Conservation (phyloP, 257 asterid genomes). For the Nyctanthes arbortristis region DNA sequence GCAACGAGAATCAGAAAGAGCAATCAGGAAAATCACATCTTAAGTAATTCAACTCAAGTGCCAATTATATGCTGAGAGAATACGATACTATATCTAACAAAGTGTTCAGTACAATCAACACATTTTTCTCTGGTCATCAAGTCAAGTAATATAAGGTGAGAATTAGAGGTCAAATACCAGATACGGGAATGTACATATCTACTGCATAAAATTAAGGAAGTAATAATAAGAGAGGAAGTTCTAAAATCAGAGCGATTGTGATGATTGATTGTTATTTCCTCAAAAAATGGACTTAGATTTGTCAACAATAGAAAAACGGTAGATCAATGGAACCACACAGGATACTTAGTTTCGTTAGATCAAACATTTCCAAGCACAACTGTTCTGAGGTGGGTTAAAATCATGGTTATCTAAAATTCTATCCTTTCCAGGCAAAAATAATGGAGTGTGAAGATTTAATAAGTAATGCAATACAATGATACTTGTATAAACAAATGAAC, state of each 20-base stretch:
- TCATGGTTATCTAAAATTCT: slow-evolving; percentile 17
- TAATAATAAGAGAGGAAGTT: too few species aligned
- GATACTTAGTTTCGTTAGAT: slow-evolving; percentile 10
- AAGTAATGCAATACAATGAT: slow-evolving; percentile 46
- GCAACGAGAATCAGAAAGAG: background rate
- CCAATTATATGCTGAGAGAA: background rate
- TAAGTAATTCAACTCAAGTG: too few species aligned
- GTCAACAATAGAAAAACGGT: background rate
- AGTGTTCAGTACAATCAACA: background rate
- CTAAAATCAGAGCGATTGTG: background rate
- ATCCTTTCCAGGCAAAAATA: slow-evolving; percentile 30
- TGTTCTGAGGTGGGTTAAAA: slow-evolving; percentile 8
- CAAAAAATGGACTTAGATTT: too few species aligned
- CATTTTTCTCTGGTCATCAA: background rate
- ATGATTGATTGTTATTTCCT: background rate
- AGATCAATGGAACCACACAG: background rate
- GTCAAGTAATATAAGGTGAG: background rate
- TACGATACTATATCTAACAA: too few species aligned
- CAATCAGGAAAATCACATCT: too few species aligned
- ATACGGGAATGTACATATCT: background rate
- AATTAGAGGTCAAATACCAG: background rate
- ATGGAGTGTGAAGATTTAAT: slow-evolving; percentile 27
- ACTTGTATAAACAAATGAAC: slow-evolving; percentile 53
- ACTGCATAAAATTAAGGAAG: too few species aligned
- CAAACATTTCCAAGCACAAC: slow-evolving; percentile 14